Conservation (phyloP, 176 grass and related monocot species). For the Metroxylon sagu region DNA sequence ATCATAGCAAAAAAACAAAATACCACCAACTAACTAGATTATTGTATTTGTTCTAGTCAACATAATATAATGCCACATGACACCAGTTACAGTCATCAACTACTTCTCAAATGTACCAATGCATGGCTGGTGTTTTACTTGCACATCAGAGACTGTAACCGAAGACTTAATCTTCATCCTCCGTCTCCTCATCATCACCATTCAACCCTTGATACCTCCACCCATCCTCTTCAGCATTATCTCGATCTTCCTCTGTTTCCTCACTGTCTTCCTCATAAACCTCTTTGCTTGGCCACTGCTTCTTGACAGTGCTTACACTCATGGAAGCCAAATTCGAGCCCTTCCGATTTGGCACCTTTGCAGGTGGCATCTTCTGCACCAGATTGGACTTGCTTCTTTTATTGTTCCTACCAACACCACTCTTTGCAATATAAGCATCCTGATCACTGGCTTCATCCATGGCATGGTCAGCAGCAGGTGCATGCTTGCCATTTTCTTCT, state of each 20-base stretch:
- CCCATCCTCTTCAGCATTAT: conserved; percentile 31
- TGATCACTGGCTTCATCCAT: conserved; percentile 24
- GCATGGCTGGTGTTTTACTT: no score
- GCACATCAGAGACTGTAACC: background rate
- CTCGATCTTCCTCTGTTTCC: conserved; percentile 51
- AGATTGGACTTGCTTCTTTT: conserved; percentile 38
- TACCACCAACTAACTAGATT: no score
- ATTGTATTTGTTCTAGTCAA: no score
- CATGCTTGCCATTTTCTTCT: conserved; percentile 31
- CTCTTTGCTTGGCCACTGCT: conserved; percentile 37
- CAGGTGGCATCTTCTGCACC: conserved; percentile 16
- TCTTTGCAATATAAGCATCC: conserved; percentile 25
- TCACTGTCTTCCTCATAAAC: conserved; percentile 61
- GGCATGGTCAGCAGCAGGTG: conserved; percentile 15
- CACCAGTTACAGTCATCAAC: no score
- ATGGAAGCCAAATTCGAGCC: conserved; percentile 9
- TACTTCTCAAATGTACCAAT: no score
- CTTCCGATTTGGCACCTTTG: conserved; percentile 29
- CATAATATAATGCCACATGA: no score
- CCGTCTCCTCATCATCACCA: conserved; percentile 64
- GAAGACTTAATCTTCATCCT: conserved; percentile 54
- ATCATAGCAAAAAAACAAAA: no score
- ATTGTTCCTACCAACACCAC: conserved; percentile 21
- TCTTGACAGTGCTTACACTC: conserved; percentile 21
- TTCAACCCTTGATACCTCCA: conserved; percentile 45